A percentile compares a stretch with the other conserved stretches of the same genome.
These are phyloP conservation scores for Thielaviopsis euricoi DNA, from an alignment of 2,329 filamentous ascomycete genomes.

Conservation along the genomic window DNA sequence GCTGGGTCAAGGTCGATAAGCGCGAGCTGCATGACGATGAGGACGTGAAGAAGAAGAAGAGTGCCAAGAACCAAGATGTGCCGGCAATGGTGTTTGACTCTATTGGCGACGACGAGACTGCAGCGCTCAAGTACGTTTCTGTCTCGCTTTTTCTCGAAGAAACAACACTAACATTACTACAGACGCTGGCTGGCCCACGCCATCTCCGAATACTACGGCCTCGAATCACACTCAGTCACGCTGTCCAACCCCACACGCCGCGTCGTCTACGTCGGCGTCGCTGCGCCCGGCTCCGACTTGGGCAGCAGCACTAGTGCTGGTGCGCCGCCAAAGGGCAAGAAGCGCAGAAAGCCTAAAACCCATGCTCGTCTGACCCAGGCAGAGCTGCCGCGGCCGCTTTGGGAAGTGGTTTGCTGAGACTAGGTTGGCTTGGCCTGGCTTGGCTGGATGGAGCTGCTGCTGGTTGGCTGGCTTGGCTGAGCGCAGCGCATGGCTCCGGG, in stretches of 20 bases:
- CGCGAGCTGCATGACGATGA: constrained; percentile 40
- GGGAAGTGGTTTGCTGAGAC: constrained; percentile 39
- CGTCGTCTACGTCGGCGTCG: constrained; percentile 70
- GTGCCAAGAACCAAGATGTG: constrained; percentile 33
- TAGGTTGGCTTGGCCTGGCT: background rate
- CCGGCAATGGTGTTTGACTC: constrained; percentile 65
- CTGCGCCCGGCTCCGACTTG: background rate
- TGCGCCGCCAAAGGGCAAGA: constrained; percentile 21
- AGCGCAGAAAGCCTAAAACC: constrained; percentile 17
- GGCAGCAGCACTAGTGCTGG: background rate
- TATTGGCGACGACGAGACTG: constrained; percentile 55
- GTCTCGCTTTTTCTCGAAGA: background rate
- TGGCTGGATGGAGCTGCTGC: background rate
- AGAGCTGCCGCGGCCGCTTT: constrained; percentile 43
- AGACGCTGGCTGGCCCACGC: constrained; percentile 88
- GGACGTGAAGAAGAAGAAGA: too few species aligned
- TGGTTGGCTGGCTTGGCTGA: too few species aligned
- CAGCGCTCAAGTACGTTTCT: constrained; percentile 59
- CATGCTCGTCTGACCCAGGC: constrained; percentile 13
- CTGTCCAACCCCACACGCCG: constrained; percentile 53
- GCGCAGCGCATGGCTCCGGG: too few species aligned
- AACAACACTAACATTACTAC: constrained; percentile 4
- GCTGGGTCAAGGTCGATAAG: constrained; percentile 69
- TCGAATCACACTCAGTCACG: constrained; percentile 67
- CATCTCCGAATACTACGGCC: constrained; percentile 81